Evolutionary conservation across 352 stramenopile species (phyloP), one percentile per base, ranked within the genome.

Genomic region (Pythium utonaiense): DNA sequence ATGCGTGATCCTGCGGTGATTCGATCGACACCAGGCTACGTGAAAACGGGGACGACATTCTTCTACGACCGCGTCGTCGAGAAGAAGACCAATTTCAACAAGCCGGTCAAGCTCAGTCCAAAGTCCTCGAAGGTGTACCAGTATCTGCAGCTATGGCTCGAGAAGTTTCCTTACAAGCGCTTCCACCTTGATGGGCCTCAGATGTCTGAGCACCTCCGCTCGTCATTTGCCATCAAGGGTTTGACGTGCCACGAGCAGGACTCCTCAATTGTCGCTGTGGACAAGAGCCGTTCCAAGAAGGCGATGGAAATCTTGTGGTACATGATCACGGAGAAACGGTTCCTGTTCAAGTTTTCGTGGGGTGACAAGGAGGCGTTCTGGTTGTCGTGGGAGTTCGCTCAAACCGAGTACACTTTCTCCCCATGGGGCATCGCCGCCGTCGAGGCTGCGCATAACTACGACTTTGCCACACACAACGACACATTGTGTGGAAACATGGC

Each of bases 321-420:
- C 48, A 66, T 93, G 16, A 84, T 89, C 44, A 82, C 77, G 0
- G 59, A 85, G 40, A 69, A 79, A 51, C 79, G 80, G n/a, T 88
- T 89, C 54, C 63, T 74, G 21, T 76, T 76, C 68, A 60, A 76
- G 54, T 89, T 85, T 42, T 91, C 77, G 16, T 89, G 70, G 64
- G 79, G 80, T 9, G 80, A 89, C 67, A 90, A 91, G 53, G 83
- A 93, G 42, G 52, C 75, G 0, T 91, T 91, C 48, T 93, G 83
- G 83, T 49, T 93, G n/a, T 73, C 80, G 31, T 91, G 71, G 55
- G 76, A 86, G 60, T 74, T 89, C 21, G 69, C 73, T 0, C 70
- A 82, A 22, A 54, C 47, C 1, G 34, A 68, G 16, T 93, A 89
- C 49, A 73, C 76, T 36, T 91, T 91, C 64, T 89, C 78, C 2